phyloP scores from a whole-genome alignment of 192 early-diverging fungal species.

The Entomortierella beljakovae region DNA sequence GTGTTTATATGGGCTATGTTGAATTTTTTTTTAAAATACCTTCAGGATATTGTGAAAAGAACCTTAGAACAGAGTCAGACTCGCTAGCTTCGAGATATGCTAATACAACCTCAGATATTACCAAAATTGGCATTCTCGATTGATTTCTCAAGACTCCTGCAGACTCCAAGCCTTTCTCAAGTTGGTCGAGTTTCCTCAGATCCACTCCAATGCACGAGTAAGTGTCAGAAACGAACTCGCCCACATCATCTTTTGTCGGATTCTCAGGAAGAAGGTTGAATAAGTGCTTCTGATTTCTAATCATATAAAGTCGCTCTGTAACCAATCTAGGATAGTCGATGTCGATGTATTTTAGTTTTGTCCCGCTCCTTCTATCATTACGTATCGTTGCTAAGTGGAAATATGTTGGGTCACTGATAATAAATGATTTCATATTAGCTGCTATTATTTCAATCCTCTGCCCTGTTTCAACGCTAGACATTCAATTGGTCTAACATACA shows the following conservation, averaged over 20 bases:
- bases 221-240: constrained; percentile 28
- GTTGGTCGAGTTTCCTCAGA: constrained; percentile 18
- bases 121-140: constrained; percentile 22
- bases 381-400: constrained; percentile 28
- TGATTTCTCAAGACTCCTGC: constrained; percentile 10
- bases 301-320: constrained; percentile 42
- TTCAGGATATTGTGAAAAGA: constrained; percentile 34
- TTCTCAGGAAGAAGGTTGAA: constrained; percentile 28
- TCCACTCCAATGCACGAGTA: constrained; percentile 49
- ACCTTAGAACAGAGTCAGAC: constrained; percentile 36
- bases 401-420: constrained; percentile 34
- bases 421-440: neutral
- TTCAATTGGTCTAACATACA: too few relatives aligned
- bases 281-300: constrained; percentile 29
- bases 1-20: too few relatives aligned
- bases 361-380: constrained; percentile 14
- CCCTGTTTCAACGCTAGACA: too few relatives aligned
- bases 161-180: constrained; percentile 15
- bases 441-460: too few relatives aligned
- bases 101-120: constrained; percentile 43
- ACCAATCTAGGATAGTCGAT: constrained; percentile 48
- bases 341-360: constrained; percentile 39
- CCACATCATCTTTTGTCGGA: constrained; percentile 34
- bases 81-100: constrained; percentile 42
- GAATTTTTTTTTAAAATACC: constrained; percentile 7